Base-by-base conservation (phyloP, 768 basidiomycete genomes). In the Trametes coccinea region DNA sequence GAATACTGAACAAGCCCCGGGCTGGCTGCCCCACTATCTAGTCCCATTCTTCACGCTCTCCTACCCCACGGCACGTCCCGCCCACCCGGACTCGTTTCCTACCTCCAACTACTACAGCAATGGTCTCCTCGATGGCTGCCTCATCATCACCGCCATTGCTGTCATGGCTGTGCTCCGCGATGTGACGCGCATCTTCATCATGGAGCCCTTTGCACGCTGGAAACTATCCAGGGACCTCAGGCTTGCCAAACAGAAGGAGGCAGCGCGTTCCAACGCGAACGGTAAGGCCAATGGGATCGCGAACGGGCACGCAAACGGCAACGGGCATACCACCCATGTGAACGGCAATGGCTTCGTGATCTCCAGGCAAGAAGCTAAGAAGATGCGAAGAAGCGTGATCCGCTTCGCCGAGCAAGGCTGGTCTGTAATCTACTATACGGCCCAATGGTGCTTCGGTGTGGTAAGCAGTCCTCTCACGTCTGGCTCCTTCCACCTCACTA, bases 381-480 rank as follows among this genome's bases (percentile, higher is more conserved):
- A 79, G 66, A 78, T 91, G 60, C 84, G 88, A 61, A 80, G 89
- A 70, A 87, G 85, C 62, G 87, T 94, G 44, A 72, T 91, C 47
- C 81, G 97, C 67, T 98, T 98, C 71, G 92, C 93, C 2, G 97
- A 99, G 73, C 97, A 99, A 76, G 91, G 93, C 59, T 98, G 94
- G 92, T 86, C 85, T 39, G 80, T 87, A 47, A 74, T 92, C 51
- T 98, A 96, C 74, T 94, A 92, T 71, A 77, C 84, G 43, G 58
- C 84, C 1, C 90, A 88, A 66, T 96, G 90, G 83, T 74, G 74
- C 22, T 86, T 86, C 72, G 96, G 96, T 31, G 66, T 93, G 65
- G 96, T 59, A 29, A 59, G 57, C 49, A 13, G 30, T 11, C 16
- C n/a, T 44, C 49, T 27, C 33, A n/a, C 31, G 22, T 40, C 14